Evolutionary conservation across 768 basidiomycete species (phyloP), one percentile per base, ranked within the genome.

Genomic region (Amanita inopinata): DNA sequence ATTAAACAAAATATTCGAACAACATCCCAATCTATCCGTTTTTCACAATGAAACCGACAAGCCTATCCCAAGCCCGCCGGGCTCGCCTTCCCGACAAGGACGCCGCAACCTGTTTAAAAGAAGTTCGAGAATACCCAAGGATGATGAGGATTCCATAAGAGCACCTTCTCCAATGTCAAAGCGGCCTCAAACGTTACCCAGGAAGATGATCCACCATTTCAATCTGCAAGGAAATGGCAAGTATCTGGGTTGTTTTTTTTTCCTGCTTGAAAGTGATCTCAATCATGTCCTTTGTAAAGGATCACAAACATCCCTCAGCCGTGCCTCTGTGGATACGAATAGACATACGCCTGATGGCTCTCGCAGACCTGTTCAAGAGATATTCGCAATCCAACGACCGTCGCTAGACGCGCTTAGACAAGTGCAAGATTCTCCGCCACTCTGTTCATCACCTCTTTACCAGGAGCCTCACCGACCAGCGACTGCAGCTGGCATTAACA

Each of bases 1-100:
- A 15, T 56, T 78, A 51, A 56, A 61, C 37, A 67, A 65, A 52
- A 71, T 78, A 22, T 70, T 66, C 46, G 74, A 80, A 55, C 75
- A 77, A 43, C 76, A 80, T 45, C 76, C 75, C 17, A 78, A 77
- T 56, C 53, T 78, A 40, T 79, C 79, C 17, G 62, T 76, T 46
- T 77, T 78, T 47, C 71, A 76, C 46, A 51, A 60, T 33, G 48
- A 57, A 30, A 58, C 63, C 25, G 59, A 63, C 39, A 49, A 52
- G 2, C 53, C 53, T 3, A 47, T 49, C 20, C 60, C 61, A 3
- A 65, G 59, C 33, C 70, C 71, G 4, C 74, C 74, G 1, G 58
- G 59, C 19, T 78, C 75, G 0, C 76, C 74, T 1, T 71, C 74
- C 5, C 74, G 63, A 48, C 58, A 63, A 48, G 58, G 61, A 25